Conservation (phyloP, 1,284 basidiomycete genomes). For the Omphalotus olearius region DNA sequence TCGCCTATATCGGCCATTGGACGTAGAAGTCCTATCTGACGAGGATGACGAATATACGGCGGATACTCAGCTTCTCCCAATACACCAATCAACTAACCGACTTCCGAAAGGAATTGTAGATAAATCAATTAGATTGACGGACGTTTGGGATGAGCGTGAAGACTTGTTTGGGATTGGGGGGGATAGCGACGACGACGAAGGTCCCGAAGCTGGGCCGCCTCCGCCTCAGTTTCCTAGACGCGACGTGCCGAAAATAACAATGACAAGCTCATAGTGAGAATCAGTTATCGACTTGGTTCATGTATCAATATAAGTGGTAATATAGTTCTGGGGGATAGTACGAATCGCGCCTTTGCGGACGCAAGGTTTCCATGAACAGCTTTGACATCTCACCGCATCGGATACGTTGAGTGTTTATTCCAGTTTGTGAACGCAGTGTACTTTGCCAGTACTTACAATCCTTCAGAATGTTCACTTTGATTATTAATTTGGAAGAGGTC, state of each 20-base stretch:
- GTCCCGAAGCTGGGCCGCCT: conserved; percentile 14
- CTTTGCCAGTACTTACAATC: no score
- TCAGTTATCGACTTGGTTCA: no score
- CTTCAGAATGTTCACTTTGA: no score
- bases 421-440: no score
- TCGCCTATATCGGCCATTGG: conserved; percentile 67
- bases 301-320: no score
- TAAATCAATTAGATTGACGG: conserved; percentile 34
- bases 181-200: conserved; percentile 54
- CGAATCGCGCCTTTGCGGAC: no score
- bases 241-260: conserved; percentile 12
- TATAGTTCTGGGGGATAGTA: no score
- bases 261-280: conserved; percentile 3
- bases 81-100: conserved; percentile 30
- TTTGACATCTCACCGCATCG: no score
- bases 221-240: conserved; percentile 1
- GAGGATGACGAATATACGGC: conserved; percentile 50
- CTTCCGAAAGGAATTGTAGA: conserved; percentile 14
- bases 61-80: conserved; percentile 57
- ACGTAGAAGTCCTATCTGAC: conserved; percentile 48
- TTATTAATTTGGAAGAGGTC: no score
- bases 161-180: conserved; percentile 70
- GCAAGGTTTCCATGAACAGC: no score
- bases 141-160: conserved; percentile 78
- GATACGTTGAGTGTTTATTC: no score